Evolutionary conservation across 306 rosid species (phyloP).

Genomic region (Begonia loranthoides): DNA sequence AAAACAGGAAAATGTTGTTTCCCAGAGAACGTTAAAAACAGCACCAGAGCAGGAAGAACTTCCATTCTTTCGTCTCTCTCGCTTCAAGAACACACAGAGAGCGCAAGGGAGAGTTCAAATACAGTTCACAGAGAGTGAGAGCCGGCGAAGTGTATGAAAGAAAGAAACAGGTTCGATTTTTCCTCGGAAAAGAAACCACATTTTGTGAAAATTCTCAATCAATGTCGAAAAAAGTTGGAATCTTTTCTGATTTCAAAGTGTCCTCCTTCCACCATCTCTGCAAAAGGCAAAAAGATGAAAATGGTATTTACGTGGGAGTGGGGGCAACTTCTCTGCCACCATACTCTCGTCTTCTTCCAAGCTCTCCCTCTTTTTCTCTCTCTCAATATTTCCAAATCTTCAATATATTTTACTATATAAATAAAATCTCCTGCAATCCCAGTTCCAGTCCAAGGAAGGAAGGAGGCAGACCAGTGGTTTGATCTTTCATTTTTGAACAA

Average conservation of each 20-base stretch:
- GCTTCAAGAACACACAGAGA: not conserved
- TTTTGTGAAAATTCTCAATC: not conserved
- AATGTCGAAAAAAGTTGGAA: not conserved
- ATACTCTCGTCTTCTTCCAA: not conserved
- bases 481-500: too few species aligned
- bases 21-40: not conserved
- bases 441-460: too few species aligned
- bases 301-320: not conserved
- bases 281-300: not conserved
- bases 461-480: too few species aligned
- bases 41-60: not conserved
- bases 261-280: too few species aligned
- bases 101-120: not conserved
- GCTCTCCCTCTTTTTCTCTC: not conserved
- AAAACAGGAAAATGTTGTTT: slow-evolving; percentile 16
- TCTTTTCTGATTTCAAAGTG: not conserved
- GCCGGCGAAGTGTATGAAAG: not conserved
- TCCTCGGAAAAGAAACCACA: not conserved
- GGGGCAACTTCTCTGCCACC: not conserved
- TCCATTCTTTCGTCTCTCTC: not conserved
- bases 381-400: too few species aligned
- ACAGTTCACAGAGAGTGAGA: not conserved
- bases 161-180: not conserved
- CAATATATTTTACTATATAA: too few species aligned
- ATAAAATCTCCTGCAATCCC: too few species aligned